Evolutionary conservation across 306 rosid species (phyloP).

Genomic region (Vachellia collinsii): DNA sequence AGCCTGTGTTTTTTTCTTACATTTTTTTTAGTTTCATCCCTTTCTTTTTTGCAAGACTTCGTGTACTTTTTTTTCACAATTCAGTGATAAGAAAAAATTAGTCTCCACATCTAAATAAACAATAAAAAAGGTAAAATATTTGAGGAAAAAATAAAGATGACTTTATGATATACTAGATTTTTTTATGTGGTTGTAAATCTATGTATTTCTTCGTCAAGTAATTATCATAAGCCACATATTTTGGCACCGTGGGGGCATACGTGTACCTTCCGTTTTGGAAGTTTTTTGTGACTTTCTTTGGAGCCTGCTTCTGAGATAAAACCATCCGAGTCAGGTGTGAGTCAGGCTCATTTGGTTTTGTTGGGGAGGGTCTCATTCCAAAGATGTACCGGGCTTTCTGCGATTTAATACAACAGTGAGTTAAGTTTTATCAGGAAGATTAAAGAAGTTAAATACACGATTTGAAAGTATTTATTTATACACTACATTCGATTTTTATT

Average conservation of each 20-base stretch:
- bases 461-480: too few relatives aligned
- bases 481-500: too few relatives aligned
- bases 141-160: background rate
- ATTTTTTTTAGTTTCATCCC: too few relatives aligned
- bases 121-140: background rate
- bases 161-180: background rate
- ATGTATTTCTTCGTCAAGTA: background rate
- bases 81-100: background rate
- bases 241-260: background rate
- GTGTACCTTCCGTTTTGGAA: background rate
- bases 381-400: too few relatives aligned
- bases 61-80: background rate
- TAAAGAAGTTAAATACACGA: too few relatives aligned
- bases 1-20: too few relatives aligned
- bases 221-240: background rate
- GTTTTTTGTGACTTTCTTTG: background rate
- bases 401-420: too few relatives aligned
- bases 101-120: background rate
- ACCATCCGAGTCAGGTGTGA: conserved; percentile 42
- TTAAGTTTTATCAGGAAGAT: too few relatives aligned
- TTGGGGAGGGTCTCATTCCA: background rate
- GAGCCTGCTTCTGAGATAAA: conserved; percentile 23
- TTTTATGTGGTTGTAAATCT: background rate
- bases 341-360: conserved; percentile 1
- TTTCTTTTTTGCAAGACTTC: background rate